phyloP scores from a whole-genome alignment of 805 yeast genomes.

The Saccharomycopsis guyanensis region DNA sequence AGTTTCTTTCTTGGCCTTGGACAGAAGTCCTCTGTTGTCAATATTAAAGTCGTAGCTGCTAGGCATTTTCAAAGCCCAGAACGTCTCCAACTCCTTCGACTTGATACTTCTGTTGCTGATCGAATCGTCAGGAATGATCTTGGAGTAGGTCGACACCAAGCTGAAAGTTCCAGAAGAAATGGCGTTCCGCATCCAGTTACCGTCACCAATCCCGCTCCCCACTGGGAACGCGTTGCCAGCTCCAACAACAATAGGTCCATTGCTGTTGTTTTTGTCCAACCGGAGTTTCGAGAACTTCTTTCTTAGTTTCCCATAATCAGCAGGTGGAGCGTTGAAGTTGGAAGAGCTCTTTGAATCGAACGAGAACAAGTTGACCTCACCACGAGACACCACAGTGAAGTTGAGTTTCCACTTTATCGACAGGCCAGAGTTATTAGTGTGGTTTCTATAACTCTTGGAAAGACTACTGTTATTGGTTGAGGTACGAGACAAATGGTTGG shows the following conservation, averaged over 20 bases:
- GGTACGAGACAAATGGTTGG: slow-evolving; percentile 3
- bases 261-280: slow-evolving; percentile 10
- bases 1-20: slow-evolving; percentile 18
- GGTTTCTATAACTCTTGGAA: slow-evolving; percentile 7
- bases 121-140: slow-evolving; percentile 33
- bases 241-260: slow-evolving; percentile 22
- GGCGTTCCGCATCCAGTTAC: slow-evolving; percentile 64
- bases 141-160: slow-evolving; percentile 46
- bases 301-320: slow-evolving; percentile 9
- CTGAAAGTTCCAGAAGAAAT: slow-evolving; percentile 45
- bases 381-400: slow-evolving; percentile 63
- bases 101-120: slow-evolving; percentile 24
- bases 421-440: slow-evolving; percentile 1
- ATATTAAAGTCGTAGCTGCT: slow-evolving; percentile 28
- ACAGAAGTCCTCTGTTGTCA: slow-evolving; percentile 9
- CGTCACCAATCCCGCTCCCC: slow-evolving; percentile 41
- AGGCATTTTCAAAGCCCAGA: slow-evolving; percentile 55
- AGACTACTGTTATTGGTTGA: slow-evolving; percentile 22
- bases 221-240: slow-evolving; percentile 21
- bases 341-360: slow-evolving; percentile 29
- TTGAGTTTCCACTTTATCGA: slow-evolving; percentile 36
- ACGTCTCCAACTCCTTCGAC: slow-evolving; percentile 30
- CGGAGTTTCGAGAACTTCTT: slow-evolving; percentile 20
- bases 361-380: slow-evolving; percentile 52
- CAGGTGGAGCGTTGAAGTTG: background rate